Evolutionary conservation across 2,329 filamentous ascomycete species (phyloP).

Genomic region (Chrysosporium queenslandicum): DNA sequence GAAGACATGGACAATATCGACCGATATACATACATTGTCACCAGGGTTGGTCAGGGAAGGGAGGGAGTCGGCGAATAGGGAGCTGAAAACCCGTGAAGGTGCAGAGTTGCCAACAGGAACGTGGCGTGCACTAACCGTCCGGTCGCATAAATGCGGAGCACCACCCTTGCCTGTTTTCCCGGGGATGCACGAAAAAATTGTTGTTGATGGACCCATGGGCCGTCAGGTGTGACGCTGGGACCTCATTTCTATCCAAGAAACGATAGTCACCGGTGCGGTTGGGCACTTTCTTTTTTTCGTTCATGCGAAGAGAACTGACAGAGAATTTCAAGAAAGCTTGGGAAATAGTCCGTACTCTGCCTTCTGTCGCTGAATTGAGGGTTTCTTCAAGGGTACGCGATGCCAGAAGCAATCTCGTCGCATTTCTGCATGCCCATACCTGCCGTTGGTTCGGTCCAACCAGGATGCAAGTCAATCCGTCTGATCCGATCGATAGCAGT

Average conservation of each 20-base stretch:
- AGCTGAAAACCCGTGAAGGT: background rate
- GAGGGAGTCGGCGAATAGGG: background rate
- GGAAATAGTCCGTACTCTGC: no score
- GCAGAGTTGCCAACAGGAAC: background rate
- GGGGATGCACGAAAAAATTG: background rate
- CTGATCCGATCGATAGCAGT: background rate
- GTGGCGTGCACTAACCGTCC: slow-evolving; percentile 8
- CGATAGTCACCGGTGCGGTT: no score
- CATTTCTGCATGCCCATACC: no score
- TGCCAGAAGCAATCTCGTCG: no score
- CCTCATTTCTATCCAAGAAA: background rate
- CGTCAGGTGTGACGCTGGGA: background rate
- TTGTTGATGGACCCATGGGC: background rate
- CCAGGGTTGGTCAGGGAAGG: no score
- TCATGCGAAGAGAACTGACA: no score
- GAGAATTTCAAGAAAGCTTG: no score
- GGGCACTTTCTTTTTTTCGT: no score
- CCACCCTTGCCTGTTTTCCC: background rate
- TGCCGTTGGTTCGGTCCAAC: no score
- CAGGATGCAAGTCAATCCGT: no score
- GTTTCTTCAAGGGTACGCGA: no score
- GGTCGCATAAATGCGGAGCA: slow-evolving; percentile 4
- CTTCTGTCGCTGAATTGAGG: no score
- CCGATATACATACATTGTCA: background rate
- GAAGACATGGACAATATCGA: background rate